Conservation (phyloP, 2,329 filamentous ascomycete species). For the Leptographium wingfieldii region DNA sequence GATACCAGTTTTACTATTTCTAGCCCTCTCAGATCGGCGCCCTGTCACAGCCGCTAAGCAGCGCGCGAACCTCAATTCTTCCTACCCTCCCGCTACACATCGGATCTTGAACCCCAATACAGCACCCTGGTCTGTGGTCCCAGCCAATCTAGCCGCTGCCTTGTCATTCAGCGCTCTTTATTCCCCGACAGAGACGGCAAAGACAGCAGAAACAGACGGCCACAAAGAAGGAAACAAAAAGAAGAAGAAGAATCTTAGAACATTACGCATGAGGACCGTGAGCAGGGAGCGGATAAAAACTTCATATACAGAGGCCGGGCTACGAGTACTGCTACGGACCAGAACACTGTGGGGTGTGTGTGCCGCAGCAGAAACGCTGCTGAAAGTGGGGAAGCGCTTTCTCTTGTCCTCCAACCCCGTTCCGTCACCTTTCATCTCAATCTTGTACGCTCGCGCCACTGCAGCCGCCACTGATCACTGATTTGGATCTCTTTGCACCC, state of each 20-base stretch:
- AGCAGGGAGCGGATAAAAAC: background rate
- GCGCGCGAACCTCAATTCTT: background rate
- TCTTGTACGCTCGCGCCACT: constrained; percentile 1
- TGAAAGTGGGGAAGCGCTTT: constrained; percentile 1
- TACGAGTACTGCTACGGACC: background rate
- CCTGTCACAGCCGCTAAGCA: background rate
- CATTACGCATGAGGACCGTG: background rate
- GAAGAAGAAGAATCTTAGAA: background rate
- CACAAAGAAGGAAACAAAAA: background rate
- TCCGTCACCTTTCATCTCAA: constrained; percentile 2
- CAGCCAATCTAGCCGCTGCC: background rate
- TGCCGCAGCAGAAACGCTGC: background rate
- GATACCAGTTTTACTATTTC: background rate
- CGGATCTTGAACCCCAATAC: background rate
- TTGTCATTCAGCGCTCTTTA: background rate
- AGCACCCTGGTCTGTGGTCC: background rate
- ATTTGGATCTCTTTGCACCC: background rate
- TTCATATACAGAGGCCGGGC: background rate
- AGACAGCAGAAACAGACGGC: too few species aligned
- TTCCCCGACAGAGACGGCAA: background rate
- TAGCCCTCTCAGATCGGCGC: background rate
- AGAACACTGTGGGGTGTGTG: background rate
- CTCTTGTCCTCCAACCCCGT: background rate
- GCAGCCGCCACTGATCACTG: constrained; percentile 1
- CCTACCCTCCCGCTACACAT: background rate